Evolutionary conservation across 2,329 filamentous ascomycete genomes (phyloP).

Genomic region (Alternaria metachromatica): DNA sequence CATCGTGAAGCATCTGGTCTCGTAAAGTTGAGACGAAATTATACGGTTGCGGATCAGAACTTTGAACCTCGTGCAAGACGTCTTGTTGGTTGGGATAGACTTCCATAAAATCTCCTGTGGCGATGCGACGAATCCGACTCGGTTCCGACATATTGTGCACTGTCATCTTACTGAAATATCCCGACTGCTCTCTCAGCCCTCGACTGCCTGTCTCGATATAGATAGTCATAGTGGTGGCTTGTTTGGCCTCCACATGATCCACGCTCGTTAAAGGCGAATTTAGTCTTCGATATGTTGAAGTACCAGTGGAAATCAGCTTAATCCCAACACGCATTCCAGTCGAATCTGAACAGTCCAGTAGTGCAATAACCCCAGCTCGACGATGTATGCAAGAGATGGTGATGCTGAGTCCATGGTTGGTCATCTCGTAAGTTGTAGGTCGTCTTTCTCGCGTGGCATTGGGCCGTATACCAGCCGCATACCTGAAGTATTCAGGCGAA

Average conservation of each 20-base stretch:
- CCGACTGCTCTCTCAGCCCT: neutral
- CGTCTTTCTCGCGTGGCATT: neutral
- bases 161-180: neutral
- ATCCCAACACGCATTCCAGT: neutral
- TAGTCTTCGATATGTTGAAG: neutral
- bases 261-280: neutral
- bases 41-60: no score
- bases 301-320: neutral
- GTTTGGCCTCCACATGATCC: accelerated
- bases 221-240: neutral
- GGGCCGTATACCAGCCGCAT: neutral
- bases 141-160: neutral
- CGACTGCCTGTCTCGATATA: neutral
- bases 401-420: neutral
- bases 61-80: no score
- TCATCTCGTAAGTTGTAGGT: neutral
- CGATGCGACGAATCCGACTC: neutral
- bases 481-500: neutral
- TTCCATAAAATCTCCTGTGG: neutral
- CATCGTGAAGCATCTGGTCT: neutral
- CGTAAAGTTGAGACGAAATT: neutral
- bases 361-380: neutral
- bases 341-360: neutral
- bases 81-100: accelerated
- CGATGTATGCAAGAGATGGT: neutral